Evolutionary conservation across 371 early-diverging fungal species (phyloP).

Genomic region (Mortierella sp.): DNA sequence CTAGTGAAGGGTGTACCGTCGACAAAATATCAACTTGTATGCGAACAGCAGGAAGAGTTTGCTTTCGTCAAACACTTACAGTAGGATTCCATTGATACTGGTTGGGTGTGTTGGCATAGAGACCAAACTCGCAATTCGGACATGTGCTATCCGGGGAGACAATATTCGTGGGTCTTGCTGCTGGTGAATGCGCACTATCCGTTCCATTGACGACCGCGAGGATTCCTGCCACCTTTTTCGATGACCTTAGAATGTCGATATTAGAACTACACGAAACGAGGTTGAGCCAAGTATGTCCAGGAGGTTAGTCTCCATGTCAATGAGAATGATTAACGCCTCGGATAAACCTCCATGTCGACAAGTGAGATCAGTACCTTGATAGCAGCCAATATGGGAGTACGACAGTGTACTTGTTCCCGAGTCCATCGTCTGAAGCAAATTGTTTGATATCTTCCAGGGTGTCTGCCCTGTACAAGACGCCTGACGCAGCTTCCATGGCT

Average conservation of each 20-base stretch:
- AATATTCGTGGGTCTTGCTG: constrained; percentile 37
- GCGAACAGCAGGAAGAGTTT: neutral
- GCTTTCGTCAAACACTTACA: constrained; percentile 40
- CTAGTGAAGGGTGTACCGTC: neutral
- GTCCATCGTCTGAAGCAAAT: constrained; percentile 56
- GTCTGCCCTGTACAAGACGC: constrained; percentile 71
- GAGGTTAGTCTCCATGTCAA: neutral
- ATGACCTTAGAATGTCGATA: constrained; percentile 45
- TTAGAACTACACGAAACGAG: constrained; percentile 12
- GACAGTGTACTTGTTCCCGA: constrained; percentile 64
- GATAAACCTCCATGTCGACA: neutral
- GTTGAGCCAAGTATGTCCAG: neutral
- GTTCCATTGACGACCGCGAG: constrained; percentile 64
- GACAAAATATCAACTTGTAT: no score
- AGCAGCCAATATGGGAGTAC: constrained; percentile 74
- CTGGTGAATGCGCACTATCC: constrained; percentile 13
- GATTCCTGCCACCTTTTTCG: constrained; percentile 63
- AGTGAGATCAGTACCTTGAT: constrained; percentile 60
- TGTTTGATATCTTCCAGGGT: constrained; percentile 64
- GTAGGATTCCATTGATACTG: constrained; percentile 79
- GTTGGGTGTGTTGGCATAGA: constrained; percentile 69
- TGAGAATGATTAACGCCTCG: neutral
- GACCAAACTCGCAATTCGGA: constrained; percentile 80
- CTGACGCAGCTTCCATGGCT: constrained; percentile 52
- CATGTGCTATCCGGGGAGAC: constrained; percentile 75